Percentiles rank a stretch among this genome's conserved stretches.
These are phyloP conservation scores for Boletus barrowsii DNA, from an alignment of 768 basidiomycete genomes.

Conservation along the genomic window DNA sequence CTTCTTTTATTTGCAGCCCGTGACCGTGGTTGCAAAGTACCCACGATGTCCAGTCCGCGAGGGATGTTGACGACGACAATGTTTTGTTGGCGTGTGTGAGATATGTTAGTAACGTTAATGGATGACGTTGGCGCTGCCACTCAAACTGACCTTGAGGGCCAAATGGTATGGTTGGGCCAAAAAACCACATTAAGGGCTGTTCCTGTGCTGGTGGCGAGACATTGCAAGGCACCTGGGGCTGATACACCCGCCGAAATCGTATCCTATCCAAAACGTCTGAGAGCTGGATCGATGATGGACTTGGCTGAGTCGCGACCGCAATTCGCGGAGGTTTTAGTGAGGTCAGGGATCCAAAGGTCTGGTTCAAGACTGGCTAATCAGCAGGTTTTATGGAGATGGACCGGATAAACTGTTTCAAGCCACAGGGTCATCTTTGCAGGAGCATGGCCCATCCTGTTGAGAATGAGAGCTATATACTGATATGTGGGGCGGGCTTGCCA, in stretches of 20 bases:
- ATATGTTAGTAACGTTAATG: too few species aligned
- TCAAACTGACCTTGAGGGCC: too few species aligned
- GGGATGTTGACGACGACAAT: too few species aligned
- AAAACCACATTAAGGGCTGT: background rate
- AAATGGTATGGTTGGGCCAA: too few species aligned
- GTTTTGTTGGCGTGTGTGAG: too few species aligned
- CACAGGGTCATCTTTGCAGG: too few species aligned
- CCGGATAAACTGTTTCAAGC: background rate
- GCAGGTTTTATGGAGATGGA: too few species aligned
- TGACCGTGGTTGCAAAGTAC: too few species aligned
- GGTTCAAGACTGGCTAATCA: background rate
- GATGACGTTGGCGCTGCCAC: too few species aligned
- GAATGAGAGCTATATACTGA: background rate
- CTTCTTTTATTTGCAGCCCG: too few species aligned
- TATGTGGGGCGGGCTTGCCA: background rate
- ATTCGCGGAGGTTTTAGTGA: background rate
- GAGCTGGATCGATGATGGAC: background rate
- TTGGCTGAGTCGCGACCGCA: background rate
- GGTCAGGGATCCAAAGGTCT: background rate
- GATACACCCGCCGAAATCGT: background rate
- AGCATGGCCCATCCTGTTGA: too few species aligned
- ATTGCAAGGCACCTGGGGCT: background rate
- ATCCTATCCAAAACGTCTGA: background rate
- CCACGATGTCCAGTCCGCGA: too few species aligned
- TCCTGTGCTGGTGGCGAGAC: background rate